Conservation (phyloP, 305 asterid species). For the Solanum hybrid region DNA sequence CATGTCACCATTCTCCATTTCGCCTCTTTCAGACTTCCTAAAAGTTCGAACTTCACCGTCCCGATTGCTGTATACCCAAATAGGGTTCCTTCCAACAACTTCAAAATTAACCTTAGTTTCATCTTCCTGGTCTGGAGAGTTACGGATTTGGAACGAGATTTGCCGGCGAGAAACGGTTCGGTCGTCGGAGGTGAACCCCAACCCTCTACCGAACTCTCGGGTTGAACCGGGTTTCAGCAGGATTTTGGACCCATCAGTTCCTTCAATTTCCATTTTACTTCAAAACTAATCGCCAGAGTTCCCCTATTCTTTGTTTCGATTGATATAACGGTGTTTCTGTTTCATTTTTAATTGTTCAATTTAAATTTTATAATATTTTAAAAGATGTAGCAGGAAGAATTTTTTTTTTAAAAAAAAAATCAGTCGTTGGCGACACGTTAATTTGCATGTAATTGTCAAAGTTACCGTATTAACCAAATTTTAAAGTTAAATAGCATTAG, state of each 20-base stretch:
- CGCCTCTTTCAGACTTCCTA: constrained; percentile 49
- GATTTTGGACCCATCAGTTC: background rate
- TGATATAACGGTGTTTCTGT: background rate
- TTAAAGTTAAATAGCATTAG: too few species aligned
- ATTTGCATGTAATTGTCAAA: background rate
- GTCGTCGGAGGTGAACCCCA: constrained; percentile 33
- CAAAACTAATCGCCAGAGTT: background rate
- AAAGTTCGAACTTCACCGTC: constrained; percentile 31
- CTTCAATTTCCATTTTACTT: background rate
- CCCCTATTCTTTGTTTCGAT: background rate
- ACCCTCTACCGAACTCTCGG: background rate
- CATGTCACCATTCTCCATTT: constrained; percentile 54
- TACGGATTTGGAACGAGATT: constrained; percentile 30
- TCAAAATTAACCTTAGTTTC: constrained; percentile 33
- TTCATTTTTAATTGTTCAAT: background rate
- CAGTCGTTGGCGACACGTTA: background rate
- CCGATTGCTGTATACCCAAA: constrained; percentile 34
- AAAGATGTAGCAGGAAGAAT: too few species aligned
- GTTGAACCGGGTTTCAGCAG: background rate
- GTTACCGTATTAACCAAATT: background rate
- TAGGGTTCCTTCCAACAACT: constrained; percentile 67
- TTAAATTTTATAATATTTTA: too few species aligned
- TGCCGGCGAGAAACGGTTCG: constrained; percentile 70
- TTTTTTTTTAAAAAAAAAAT: too few species aligned
- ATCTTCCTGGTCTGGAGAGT: background rate